A percentile compares a stretch with the other conserved stretches of the same genome.
Conservation (phyloP, 148 eudicot genomes). For the Spergularia bocconei region DNA sequence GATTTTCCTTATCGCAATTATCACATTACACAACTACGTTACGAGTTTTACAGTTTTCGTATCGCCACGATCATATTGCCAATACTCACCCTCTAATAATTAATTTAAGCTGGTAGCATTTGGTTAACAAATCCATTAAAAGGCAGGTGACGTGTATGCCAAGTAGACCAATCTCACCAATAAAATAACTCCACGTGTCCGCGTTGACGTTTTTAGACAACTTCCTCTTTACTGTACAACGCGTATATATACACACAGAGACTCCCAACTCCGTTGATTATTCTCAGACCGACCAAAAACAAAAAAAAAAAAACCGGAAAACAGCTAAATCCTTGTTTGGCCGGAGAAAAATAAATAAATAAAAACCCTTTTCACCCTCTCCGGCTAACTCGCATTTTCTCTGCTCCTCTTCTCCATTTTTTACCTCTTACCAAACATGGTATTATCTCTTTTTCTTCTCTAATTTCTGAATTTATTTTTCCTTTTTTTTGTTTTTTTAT, state of each 20-base stretch:
- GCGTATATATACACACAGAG: background rate
- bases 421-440: slow-evolving; percentile 16
- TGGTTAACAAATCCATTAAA: background rate
- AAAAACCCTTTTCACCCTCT: background rate
- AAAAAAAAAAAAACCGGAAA: background rate
- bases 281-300: slow-evolving; percentile 1
- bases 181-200: background rate
- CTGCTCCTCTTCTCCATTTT: no score
- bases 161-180: slow-evolving; percentile 4
- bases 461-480: background rate
- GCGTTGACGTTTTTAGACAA: slow-evolving; percentile 25
- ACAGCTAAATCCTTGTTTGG: background rate
- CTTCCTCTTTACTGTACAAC: background rate
- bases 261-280: background rate
- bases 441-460: slow-evolving; percentile 3
- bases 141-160: slow-evolving; percentile 5
- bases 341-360: slow-evolving; percentile 10
- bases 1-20: no score
- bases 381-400: background rate
- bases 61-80: no score
- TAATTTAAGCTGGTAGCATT: no score
- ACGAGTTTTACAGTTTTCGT: no score
- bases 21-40: no score
- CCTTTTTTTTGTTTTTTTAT: background rate
- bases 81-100: no score